Conservation (phyloP, 768 basidiomycete species). For the Pleurotus salmoneostramineus region DNA sequence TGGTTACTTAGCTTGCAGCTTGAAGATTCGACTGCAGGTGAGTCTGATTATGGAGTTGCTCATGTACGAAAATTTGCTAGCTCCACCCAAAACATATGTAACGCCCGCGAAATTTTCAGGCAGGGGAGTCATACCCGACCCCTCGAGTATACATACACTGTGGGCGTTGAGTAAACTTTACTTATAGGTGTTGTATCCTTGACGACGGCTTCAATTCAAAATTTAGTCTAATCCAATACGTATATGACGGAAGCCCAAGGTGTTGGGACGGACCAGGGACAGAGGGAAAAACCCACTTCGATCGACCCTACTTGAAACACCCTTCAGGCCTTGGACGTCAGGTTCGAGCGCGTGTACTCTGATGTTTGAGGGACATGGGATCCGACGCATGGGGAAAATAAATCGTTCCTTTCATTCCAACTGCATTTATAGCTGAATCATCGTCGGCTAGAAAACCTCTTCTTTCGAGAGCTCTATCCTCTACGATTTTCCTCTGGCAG, state of each 20-base stretch:
- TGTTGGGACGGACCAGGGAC: background rate
- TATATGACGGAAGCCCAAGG: background rate
- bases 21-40: too few relatives aligned
- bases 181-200: background rate
- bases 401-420: background rate
- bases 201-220: background rate
- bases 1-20: too few relatives aligned
- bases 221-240: background rate
- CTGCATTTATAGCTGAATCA: background rate
- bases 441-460: background rate
- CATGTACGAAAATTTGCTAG: too few relatives aligned
- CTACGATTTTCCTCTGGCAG: too few relatives aligned
- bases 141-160: background rate
- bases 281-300: background rate
- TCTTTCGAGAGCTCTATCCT: too few relatives aligned
- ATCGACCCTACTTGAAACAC: constrained; percentile 1
- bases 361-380: background rate
- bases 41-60: too few relatives aligned
- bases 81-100: too few relatives aligned
- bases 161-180: background rate
- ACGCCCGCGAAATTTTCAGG: too few relatives aligned
- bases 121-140: background rate
- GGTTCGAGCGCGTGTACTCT: background rate
- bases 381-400: background rate
- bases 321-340: background rate